Evolutionary conservation across 805 yeast genomes (phyloP), one percentile per base, ranked within the genome.

Genomic region (Helenozyma rhizophorensis): DNA sequence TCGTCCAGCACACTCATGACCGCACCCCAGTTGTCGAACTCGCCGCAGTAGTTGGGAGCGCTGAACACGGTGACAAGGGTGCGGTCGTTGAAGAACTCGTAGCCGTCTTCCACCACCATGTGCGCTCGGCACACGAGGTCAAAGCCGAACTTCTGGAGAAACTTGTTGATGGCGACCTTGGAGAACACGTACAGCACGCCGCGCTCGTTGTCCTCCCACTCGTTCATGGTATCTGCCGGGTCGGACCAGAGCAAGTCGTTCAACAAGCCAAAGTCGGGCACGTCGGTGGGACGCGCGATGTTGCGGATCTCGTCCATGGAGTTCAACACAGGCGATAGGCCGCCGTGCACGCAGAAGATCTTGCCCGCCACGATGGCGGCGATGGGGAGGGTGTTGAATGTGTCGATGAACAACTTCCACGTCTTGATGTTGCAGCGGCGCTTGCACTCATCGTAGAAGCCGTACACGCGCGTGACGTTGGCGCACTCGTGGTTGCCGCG

Each of bases 401-500:
- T 88, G 64, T 93, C 98, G 47, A 93, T 78, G 53, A 93, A 93
- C 18, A 77, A 63, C 56, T 89, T 88, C 98, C 98, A 93, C 1
- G 89, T 83, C 56, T 90, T 93, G 50, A 89, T 76, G 52, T 83
- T 85, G 50, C 95, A 78, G 40, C 98, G 72, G 51, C 98, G 76
- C 58, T 93, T 93, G 68, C 98, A 93, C 63, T 93, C 98, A 62
- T 93, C 98, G 56, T 88, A 93, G 54, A 93, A 93, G 2, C 98
- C 98, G 60, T 93, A 93, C 21, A 93, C 96, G 44, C 96, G 76
- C 2, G 97, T 90, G 36, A 93, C 95, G 53, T 86, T 87, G 14
- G 98, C 97, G 60, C 96, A 86, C 65, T 93, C 98, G 62, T 93
- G 98, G 60, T 93, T 93, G 14, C 98, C 98, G 47, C 98, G 70